Evolutionary conservation across 805 yeast genomes (phyloP).

Genomic region (Saccharomyces mikatae): DNA sequence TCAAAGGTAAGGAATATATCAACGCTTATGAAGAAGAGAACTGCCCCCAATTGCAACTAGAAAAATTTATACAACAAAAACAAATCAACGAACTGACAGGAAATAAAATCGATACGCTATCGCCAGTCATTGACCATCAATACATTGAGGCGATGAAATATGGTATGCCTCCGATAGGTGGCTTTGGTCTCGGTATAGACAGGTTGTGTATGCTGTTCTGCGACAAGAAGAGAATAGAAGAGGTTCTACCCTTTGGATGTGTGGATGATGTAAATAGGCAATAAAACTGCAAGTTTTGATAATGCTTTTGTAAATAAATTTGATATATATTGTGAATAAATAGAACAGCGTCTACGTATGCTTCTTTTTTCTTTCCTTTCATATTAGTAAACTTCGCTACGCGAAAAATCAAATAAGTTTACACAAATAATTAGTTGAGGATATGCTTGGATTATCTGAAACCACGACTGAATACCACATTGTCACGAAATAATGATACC

Average conservation of each 20-base stretch:
- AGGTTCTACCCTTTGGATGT: slow-evolving; percentile 68
- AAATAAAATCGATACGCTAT: slow-evolving; percentile 49
- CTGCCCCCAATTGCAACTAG: slow-evolving; percentile 62
- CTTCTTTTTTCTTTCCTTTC: neutral
- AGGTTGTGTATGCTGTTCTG: slow-evolving; percentile 74
- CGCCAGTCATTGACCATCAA: slow-evolving; percentile 52
- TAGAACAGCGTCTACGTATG: neutral
- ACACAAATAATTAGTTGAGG: neutral
- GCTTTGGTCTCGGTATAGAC: slow-evolving; percentile 95
- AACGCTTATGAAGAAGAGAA: slow-evolving; percentile 97
- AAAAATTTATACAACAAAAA: slow-evolving; percentile 57
- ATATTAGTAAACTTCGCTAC: neutral
- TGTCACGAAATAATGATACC: slow-evolving; percentile 13
- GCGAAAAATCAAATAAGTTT: neutral
- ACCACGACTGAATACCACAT: neutral
- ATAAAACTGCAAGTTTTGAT: slow-evolving; percentile 19
- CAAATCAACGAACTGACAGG: slow-evolving; percentile 36
- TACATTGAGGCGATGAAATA: slow-evolving; percentile 75
- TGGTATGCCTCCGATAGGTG: slow-evolving; percentile 97
- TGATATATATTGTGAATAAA: neutral
- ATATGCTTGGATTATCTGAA: neutral
- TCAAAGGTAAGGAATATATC: slow-evolving; percentile 70
- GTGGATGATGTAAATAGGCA: slow-evolving; percentile 62
- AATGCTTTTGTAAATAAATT: neutral
- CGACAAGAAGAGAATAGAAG: slow-evolving; percentile 58